Evolutionary conservation across 768 basidiomycete species (phyloP).

Genomic region (Serendipita sp.): DNA sequence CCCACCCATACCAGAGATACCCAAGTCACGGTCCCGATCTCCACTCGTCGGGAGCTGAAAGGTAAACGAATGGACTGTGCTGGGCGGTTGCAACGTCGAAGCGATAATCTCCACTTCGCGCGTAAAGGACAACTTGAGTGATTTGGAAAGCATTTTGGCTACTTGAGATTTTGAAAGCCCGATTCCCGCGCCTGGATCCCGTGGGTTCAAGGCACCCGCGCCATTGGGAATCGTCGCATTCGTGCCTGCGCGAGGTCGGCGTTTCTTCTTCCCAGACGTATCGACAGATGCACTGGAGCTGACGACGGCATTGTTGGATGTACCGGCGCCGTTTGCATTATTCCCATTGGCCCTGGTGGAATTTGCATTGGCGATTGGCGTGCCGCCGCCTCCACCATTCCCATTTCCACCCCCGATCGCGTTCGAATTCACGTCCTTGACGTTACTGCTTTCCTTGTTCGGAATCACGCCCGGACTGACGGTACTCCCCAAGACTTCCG

Average conservation of each 20-base stretch:
- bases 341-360: constrained; percentile 22
- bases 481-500: constrained; percentile 79
- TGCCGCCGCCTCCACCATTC: constrained; percentile 20
- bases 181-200: constrained; percentile 34
- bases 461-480: constrained; percentile 53
- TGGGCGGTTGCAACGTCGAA: constrained; percentile 84
- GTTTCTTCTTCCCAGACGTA: background rate
- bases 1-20: background rate
- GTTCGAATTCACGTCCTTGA: background rate
- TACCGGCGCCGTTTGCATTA: background rate
- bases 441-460: background rate
- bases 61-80: constrained; percentile 82
- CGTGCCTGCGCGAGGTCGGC: constrained; percentile 11
- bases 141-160: constrained; percentile 79
- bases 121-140: constrained; percentile 82
- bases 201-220: background rate
- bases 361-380: background rate
- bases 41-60: constrained; percentile 67
- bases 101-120: constrained; percentile 89
- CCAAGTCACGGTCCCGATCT: constrained; percentile 20
- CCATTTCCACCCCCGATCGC: background rate
- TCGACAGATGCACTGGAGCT: background rate
- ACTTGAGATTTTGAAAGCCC: constrained; percentile 75
- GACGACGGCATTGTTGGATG: background rate
- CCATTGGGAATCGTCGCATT: constrained; percentile 30